phyloP scores from a whole-genome alignment of 306 rosid species.

The Cicer cuneatum region DNA sequence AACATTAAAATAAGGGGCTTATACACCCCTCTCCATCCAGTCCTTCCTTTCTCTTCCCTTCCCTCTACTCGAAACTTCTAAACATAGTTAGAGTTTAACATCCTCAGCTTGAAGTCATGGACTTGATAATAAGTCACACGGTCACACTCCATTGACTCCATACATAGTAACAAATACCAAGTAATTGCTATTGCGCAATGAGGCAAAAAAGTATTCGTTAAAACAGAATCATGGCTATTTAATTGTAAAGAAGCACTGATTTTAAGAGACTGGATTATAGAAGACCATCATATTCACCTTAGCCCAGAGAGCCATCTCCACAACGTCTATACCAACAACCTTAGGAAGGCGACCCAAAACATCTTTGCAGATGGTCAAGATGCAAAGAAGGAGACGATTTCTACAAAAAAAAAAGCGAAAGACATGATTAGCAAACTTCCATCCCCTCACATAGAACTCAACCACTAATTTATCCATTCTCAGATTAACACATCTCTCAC shows the following conservation, averaged over 20 bases:
- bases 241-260: constrained; percentile 32
- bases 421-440: constrained; percentile 31
- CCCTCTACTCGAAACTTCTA: neutral
- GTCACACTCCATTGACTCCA: constrained; percentile 13
- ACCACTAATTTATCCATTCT: constrained; percentile 14
- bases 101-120: constrained; percentile 25
- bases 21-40: neutral
- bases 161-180: constrained; percentile 23
- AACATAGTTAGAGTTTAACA: constrained; percentile 38
- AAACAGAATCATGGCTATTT: constrained; percentile 20
- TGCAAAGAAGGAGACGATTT: constrained; percentile 79
- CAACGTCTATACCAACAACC: constrained; percentile 96
- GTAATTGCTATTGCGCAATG: neutral
- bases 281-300: constrained; percentile 66
- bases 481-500: constrained; percentile 49
- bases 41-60: neutral
- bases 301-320: constrained; percentile 99
- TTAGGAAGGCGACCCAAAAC: constrained; percentile 86
- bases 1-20: constrained; percentile 25
- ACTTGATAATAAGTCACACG: constrained; percentile 12
- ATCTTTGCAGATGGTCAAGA: constrained; percentile 86
- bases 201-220: constrained; percentile 7
- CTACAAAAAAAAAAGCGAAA: constrained; percentile 51
- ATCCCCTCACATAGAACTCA: constrained; percentile 21
- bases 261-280: constrained; percentile 38